Conservation (phyloP, 768 basidiomycete species). For the Lentinula sp. region DNA sequence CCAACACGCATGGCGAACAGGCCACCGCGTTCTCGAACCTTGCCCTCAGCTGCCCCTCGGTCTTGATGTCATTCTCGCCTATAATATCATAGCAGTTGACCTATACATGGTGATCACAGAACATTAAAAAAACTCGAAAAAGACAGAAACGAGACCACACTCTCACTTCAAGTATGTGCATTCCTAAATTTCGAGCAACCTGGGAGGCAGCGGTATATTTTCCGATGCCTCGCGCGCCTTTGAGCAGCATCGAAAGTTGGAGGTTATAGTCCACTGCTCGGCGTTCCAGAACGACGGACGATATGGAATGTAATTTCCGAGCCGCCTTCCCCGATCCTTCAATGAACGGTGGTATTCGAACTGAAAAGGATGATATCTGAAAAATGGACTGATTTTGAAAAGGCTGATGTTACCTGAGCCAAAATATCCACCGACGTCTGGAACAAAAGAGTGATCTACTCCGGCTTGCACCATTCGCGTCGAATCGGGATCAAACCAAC, state of each 20-base stretch:
- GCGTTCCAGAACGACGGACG: constrained; percentile 48
- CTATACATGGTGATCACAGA: constrained; percentile 29
- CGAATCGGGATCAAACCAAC: constrained; percentile 67
- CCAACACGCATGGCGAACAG: constrained; percentile 81
- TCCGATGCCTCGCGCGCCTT: constrained; percentile 76
- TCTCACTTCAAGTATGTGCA: constrained; percentile 73
- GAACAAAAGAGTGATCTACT: constrained; percentile 59
- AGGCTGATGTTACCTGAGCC: constrained; percentile 36
- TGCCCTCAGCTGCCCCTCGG: constrained; percentile 65
- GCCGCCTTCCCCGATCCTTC: constrained; percentile 26
- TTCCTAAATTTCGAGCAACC: constrained; percentile 58
- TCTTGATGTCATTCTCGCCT: constrained; percentile 71
- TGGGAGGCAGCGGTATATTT: constrained; percentile 61
- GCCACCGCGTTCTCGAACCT: constrained; percentile 71
- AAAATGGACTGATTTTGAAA: neutral
- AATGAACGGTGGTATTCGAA: neutral
- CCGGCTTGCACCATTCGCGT: constrained; percentile 82
- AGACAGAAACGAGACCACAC: neutral
- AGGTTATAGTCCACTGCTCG: constrained; percentile 53
- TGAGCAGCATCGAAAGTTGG: constrained; percentile 66
- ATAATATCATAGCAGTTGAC: constrained; percentile 82
- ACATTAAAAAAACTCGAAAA: neutral
- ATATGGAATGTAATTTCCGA: constrained; percentile 47
- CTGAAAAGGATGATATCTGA: neutral
- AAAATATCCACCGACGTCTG: constrained; percentile 43